Evolutionary conservation across 768 basidiomycete species (phyloP).

Genomic region (Porphyrellus cyaneotinctus): DNA sequence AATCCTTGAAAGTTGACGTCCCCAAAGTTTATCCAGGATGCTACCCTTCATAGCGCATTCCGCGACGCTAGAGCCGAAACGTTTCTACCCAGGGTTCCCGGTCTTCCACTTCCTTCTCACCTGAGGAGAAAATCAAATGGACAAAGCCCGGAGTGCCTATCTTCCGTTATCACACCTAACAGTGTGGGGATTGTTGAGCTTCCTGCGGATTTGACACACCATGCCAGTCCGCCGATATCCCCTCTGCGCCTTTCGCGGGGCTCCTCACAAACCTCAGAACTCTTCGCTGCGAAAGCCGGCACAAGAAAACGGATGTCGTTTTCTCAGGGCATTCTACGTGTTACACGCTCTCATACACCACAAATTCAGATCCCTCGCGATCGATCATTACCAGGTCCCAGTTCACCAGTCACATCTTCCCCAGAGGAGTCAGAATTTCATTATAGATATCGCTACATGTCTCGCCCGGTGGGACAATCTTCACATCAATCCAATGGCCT

Average conservation of each 20-base stretch:
- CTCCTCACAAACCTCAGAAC: constrained; percentile 3
- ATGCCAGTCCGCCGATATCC: neutral
- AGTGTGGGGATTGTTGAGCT: neutral
- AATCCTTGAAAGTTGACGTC: neutral
- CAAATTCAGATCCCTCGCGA: constrained; percentile 17
- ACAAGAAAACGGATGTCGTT: neutral
- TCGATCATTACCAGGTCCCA: neutral
- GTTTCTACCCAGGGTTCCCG: constrained; percentile 22
- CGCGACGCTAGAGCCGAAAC: constrained; percentile 33
- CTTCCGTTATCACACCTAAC: neutral
- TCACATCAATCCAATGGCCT: neutral
- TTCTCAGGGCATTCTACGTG: neutral
- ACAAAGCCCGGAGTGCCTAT: neutral
- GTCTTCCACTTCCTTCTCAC: constrained; percentile 23
- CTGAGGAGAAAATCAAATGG: neutral
- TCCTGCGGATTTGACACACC: neutral
- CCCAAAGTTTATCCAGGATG: constrained; percentile 29
- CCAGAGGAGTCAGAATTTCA: constrained; percentile 13
- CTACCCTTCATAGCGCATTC: constrained; percentile 27
- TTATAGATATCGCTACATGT: constrained; percentile 4
- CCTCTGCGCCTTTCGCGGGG: neutral
- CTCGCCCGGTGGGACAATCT: neutral
- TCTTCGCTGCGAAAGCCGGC: neutral
- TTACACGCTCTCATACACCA: neutral
- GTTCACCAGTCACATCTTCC: constrained; percentile 17